Percentiles rank a stretch among this genome's conserved stretches.
Conservation (phyloP, 2,329 filamentous ascomycete species). For the Botrytis pseudocinerea region DNA sequence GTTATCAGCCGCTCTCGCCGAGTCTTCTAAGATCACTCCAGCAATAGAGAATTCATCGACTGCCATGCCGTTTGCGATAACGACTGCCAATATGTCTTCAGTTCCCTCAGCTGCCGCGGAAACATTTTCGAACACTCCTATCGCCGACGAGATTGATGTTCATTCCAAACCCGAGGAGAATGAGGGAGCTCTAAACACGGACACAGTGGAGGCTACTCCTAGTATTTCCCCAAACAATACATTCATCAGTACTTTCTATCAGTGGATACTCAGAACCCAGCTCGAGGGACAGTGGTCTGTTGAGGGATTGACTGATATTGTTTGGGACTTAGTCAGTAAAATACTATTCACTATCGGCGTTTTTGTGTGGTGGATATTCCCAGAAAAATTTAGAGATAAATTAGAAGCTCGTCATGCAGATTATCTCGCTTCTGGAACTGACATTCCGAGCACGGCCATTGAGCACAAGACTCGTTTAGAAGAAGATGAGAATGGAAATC, state of each 20-base stretch:
- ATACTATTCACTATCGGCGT: background rate
- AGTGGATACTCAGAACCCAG: no score
- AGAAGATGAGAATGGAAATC: background rate
- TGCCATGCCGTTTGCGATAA: background rate
- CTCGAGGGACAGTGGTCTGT: no score
- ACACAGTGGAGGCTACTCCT: background rate
- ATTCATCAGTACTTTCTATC: background rate
- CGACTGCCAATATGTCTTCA: background rate
- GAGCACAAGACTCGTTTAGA: background rate
- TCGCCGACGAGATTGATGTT: background rate
- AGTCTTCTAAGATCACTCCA: accelerated
- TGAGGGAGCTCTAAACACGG: background rate
- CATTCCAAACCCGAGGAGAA: background rate
- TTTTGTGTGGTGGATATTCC: background rate
- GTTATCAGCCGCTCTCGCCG: background rate
- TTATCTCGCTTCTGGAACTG: background rate
- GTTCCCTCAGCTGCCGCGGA: background rate
- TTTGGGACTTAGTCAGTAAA: background rate
- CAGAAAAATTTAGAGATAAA: background rate
- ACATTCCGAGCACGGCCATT: background rate
- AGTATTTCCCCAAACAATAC: background rate
- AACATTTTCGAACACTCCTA: background rate
- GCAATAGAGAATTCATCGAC: background rate
- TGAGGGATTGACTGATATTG: background rate
- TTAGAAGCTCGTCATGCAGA: background rate